These are phyloP conservation scores for Pleurozium schreberi DNA, from an alignment of 225 moss, liverwort and hornwort genomes.

Conservation along the genomic window DNA sequence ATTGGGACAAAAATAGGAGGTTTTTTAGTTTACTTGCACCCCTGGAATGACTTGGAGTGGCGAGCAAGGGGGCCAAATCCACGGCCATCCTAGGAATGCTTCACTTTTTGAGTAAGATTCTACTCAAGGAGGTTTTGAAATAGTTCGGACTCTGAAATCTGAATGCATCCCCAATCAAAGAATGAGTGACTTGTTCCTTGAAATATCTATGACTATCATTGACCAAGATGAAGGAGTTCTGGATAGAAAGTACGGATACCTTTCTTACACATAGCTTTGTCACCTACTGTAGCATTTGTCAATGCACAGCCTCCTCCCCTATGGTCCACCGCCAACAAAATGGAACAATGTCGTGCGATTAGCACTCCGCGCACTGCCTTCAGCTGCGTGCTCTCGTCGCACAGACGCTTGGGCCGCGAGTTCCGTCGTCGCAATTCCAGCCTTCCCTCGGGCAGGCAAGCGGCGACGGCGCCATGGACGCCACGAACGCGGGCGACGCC, in stretches of 20 bases:
- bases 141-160: rapidly evolving
- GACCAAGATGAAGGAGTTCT: neutral
- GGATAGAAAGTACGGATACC: no score
- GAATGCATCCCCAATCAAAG: rapidly evolving
- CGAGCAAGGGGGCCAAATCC: no score
- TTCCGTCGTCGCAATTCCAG: neutral
- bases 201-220: neutral
- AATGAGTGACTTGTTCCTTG: neutral
- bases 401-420: neutral
- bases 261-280: neutral
- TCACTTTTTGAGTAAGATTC: neutral
- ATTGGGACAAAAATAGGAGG: no score
- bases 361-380: neutral
- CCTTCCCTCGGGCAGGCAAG: neutral
- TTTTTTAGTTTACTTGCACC: no score
- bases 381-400: neutral
- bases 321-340: no score
- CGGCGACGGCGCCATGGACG: neutral
- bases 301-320: neutral
- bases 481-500: neutral
- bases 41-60: no score
- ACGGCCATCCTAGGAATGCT: rapidly evolving
- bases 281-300: neutral
- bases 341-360: neutral
- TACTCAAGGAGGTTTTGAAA: no score